Evolutionary conservation across 257 asterid species (phyloP), one percentile per base, ranked within the genome.

Genomic region (Solanum paucissectum): DNA sequence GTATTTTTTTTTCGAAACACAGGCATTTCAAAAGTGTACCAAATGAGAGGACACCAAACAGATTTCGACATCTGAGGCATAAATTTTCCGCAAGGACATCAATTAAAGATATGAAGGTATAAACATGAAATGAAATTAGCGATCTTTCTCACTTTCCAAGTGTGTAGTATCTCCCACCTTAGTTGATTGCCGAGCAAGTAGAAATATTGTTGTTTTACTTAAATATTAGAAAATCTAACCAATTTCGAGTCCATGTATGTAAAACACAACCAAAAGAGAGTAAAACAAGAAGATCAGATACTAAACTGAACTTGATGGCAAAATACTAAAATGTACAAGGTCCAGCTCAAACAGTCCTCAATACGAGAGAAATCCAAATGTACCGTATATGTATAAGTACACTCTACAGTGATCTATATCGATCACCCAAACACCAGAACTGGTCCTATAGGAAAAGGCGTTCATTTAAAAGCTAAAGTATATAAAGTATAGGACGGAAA

Each of bases 311-410:
- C 37, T 9, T 79, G 62, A 77, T 44, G 85, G 37, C 3, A 40
- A 79, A 42, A 25, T 79, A 79, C 49, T 72, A 40, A 76, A 3
- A 81, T 46, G 68, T 81, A 81, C 68, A 8, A 46, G 40, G 69
- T 49, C 68, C 25, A 52, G 20, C 21, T 49, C 86, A 79, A 79
- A 60, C 66, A 38, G 18, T 84, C 44, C 74, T 32, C 55, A 25
- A 38, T 29, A 60, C 74, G 44, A 25, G 25, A 38, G 82, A 76
- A 84, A 85, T 64, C 6, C 88, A 90, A 83, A 77, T 83, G 87
- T 42, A 34, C 49, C 81, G 88, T 85, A 83, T 89, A 90, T 90
- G 92, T 90, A 91, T 90, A 68, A 88, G 91, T 89, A 86, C 88
- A 83, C 88, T 44, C 71, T 21, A 36, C 64, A 46, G 36, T 72